phyloP scores from a whole-genome alignment of 257 asterid species.

The Linderniella brevidens region DNA sequence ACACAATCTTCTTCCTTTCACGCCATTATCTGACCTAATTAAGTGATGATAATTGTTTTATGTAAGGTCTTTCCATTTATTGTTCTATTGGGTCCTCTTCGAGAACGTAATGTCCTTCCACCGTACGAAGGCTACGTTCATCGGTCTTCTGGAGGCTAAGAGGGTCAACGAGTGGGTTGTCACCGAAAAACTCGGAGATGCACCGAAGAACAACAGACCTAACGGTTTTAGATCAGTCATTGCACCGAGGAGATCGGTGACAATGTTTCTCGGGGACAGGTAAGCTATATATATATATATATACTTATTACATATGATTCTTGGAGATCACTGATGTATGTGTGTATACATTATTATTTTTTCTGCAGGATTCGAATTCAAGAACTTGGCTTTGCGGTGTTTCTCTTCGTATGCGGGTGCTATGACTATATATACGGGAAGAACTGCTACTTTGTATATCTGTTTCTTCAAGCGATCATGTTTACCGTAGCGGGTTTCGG shows the following conservation, averaged over 20 bases:
- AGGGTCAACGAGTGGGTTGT: constrained; percentile 37
- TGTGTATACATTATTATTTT: too few relatives aligned
- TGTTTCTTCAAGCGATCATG: constrained; percentile 71
- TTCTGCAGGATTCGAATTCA: constrained; percentile 43
- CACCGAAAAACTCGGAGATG: constrained; percentile 31
- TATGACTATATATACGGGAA: constrained; percentile 72
- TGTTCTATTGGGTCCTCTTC: constrained; percentile 32
- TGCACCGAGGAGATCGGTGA: constrained; percentile 8
- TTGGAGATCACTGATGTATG: too few relatives aligned
- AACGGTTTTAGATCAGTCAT: constrained; percentile 4
- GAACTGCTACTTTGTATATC: constrained; percentile 60
- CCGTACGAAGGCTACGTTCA: constrained; percentile 33
- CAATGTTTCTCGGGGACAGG: constrained; percentile 26
- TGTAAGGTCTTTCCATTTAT: constrained; percentile 27
- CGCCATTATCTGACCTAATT: neutral
- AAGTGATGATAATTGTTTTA: neutral
- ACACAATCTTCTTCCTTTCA: neutral
- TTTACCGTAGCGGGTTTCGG: constrained; percentile 87
- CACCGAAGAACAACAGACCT: constrained; percentile 17
- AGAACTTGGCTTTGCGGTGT: constrained; percentile 65
- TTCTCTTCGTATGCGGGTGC: constrained; percentile 80
- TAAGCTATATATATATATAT: neutral
- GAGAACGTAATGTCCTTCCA: constrained; percentile 41
- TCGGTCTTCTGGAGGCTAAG: constrained; percentile 34
- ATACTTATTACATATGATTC: too few relatives aligned